Evolutionary conservation across 129 eudicot species (phyloP).

Genomic region (sunflower (Helianthus annuus)): DNA sequence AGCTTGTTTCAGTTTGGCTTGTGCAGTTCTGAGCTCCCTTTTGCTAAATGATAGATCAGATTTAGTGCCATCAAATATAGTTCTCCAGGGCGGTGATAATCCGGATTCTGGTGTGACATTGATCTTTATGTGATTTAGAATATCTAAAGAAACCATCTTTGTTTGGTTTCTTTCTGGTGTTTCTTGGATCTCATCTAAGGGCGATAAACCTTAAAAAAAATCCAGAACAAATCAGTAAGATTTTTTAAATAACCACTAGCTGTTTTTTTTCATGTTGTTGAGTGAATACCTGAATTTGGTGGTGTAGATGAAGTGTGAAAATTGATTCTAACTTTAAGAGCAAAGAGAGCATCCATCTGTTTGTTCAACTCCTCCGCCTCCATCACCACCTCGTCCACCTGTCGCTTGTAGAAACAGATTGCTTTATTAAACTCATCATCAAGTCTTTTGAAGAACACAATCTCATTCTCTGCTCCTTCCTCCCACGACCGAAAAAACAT

Average conservation of each 20-base stretch:
- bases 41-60: constrained; percentile 43
- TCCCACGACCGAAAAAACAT: constrained; percentile 24
- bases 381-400: constrained; percentile 45
- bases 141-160: constrained; percentile 34
- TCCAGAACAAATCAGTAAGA: not conserved
- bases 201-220: constrained; percentile 22
- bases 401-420: constrained; percentile 14
- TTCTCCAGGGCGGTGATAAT: constrained; percentile 42
- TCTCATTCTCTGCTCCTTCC: constrained; percentile 40
- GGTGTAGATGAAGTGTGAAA: not conserved
- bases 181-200: constrained; percentile 46
- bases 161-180: constrained; percentile 9
- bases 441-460: constrained; percentile 30
- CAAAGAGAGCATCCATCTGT: constrained; percentile 66
- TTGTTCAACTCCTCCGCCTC: constrained; percentile 51
- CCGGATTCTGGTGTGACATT: constrained; percentile 55
- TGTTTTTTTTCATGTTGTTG: too few species aligned
- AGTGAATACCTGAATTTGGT: constrained; percentile 9
- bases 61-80: constrained; percentile 36
- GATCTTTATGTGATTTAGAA: constrained; percentile 54
- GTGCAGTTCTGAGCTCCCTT: constrained; percentile 45
- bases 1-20: constrained; percentile 53
- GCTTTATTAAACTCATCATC: constrained; percentile 41
- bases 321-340: constrained; percentile 42
- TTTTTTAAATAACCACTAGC: too few species aligned